These are phyloP conservation scores for Colletotrichum sp. DNA, from an alignment of 2,329 filamentous ascomycete species.

Conservation along the genomic window DNA sequence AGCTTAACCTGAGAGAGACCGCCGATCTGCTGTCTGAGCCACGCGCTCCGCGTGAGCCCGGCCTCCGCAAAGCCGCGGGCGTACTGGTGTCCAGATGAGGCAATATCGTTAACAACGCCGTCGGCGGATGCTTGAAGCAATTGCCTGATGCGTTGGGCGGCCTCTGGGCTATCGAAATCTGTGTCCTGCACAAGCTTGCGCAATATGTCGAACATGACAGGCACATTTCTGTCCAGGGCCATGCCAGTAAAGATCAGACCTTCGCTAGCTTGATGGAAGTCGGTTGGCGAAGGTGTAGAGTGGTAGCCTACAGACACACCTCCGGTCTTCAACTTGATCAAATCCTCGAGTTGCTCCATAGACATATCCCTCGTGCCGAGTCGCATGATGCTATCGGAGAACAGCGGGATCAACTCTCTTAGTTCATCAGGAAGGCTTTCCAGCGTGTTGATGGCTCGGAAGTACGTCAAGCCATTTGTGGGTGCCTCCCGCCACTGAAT, in stretches of 20 bases:
- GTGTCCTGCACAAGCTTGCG: slow-evolving; percentile 83
- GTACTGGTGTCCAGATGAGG: slow-evolving; percentile 86
- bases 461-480: slow-evolving; percentile 96
- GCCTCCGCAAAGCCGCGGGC: slow-evolving; percentile 86
- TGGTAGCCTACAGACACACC: slow-evolving; percentile 87
- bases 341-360: slow-evolving; percentile 94
- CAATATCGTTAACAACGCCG: slow-evolving; percentile 89
- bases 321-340: slow-evolving; percentile 95
- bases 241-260: slow-evolving; percentile 86
- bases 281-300: slow-evolving; percentile 76
- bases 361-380: slow-evolving; percentile 85
- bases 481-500: slow-evolving; percentile 92
- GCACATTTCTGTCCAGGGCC: slow-evolving; percentile 87
- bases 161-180: slow-evolving; percentile 84
- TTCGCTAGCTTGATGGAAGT: slow-evolving; percentile 75
- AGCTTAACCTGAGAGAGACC: slow-evolving; percentile 92
- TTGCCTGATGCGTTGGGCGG: slow-evolving; percentile 82
- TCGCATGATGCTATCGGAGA: slow-evolving; percentile 91
- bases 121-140: slow-evolving; percentile 86
- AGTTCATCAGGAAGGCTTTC: slow-evolving; percentile 84
- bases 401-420: slow-evolving; percentile 83
- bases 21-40: slow-evolving; percentile 81
- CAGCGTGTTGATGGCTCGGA: slow-evolving; percentile 84
- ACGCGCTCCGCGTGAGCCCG: slow-evolving; percentile 73
- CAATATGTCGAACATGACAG: slow-evolving; percentile 88